phyloP scores from a whole-genome alignment of 2,329 filamentous ascomycete genomes.

The Lachnellula occidentalis region DNA sequence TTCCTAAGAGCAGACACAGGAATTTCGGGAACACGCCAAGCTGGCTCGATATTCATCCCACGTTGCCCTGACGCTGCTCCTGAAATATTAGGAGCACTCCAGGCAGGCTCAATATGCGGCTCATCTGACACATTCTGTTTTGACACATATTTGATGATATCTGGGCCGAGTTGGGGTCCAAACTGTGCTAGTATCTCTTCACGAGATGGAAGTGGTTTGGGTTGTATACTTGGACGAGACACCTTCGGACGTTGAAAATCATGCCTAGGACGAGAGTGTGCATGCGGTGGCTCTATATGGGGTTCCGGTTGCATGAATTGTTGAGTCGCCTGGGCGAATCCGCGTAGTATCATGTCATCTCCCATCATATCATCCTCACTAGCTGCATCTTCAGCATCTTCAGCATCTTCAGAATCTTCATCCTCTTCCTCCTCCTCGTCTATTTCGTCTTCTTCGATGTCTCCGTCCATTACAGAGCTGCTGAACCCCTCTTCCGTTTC shows the following conservation, averaged over 20 bases:
- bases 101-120: conserved; percentile 23
- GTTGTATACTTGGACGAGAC: neutral
- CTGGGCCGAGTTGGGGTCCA: conserved; percentile 25
- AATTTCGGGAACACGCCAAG: conserved; percentile 17
- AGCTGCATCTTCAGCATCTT: conserved; percentile 14
- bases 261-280: neutral
- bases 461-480: conserved; percentile 11
- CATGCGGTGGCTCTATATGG: conserved; percentile 1
- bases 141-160: conserved; percentile 26
- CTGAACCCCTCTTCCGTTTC: conserved; percentile 14
- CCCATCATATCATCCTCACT: conserved; percentile 27
- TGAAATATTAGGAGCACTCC: conserved; percentile 20
- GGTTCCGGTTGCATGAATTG: conserved; percentile 15
- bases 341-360: conserved; percentile 30
- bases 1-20: conserved; percentile 8
- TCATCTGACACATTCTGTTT: conserved; percentile 19
- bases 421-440: conserved; percentile 27
- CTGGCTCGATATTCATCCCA: neutral
- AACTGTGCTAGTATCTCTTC: conserved; percentile 28
- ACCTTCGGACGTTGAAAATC: neutral
- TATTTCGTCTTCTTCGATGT: conserved; percentile 21
- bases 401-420: conserved; percentile 24
- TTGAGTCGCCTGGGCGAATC: conserved; percentile 22
- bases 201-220: conserved; percentile 19
- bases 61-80: neutral